Conservation (phyloP, 345 rosid species). For the Boechera divaricarpa region DNA sequence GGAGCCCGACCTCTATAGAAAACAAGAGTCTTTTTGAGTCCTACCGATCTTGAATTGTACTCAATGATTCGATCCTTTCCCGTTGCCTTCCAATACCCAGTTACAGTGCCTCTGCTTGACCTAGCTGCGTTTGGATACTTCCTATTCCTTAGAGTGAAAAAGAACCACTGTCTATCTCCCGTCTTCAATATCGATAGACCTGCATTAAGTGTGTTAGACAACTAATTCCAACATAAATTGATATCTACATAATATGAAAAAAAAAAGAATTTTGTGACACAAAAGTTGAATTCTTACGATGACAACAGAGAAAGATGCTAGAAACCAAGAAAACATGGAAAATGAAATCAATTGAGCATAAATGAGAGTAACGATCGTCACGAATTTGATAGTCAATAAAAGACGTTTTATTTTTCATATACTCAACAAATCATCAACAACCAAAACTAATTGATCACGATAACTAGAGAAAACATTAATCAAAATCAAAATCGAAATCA, state of each 20-base stretch:
- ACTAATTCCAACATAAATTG: no score
- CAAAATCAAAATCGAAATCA: not conserved
- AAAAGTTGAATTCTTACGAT: no score
- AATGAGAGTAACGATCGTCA: no score
- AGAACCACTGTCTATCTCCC: constrained; percentile 95
- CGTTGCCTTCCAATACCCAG: constrained; percentile 93
- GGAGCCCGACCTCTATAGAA: constrained; percentile 91
- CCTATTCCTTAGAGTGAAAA: constrained; percentile 82
- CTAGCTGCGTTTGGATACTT: constrained; percentile 93
- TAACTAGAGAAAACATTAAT: not conserved
- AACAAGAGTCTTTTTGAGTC: constrained; percentile 88
- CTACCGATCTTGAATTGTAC: constrained; percentile 65
- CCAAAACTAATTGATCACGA: not conserved
- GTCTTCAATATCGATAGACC: constrained; percentile 71
- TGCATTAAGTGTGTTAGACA: not conserved
- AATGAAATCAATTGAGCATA: no score
- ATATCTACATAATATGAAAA: no score
- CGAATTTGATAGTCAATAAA: no score
- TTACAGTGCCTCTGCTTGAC: constrained; percentile 76
- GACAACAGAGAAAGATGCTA: no score
- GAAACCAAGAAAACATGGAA: not conserved
- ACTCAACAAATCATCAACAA: not conserved
- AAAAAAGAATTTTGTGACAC: no score
- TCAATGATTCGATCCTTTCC: constrained; percentile 76
- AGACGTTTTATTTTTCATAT: no score